Evolutionary conservation across 2,329 filamentous ascomycete species (phyloP), one percentile per base, ranked within the genome.

Genomic region (Chrysoporthe puriensis): DNA sequence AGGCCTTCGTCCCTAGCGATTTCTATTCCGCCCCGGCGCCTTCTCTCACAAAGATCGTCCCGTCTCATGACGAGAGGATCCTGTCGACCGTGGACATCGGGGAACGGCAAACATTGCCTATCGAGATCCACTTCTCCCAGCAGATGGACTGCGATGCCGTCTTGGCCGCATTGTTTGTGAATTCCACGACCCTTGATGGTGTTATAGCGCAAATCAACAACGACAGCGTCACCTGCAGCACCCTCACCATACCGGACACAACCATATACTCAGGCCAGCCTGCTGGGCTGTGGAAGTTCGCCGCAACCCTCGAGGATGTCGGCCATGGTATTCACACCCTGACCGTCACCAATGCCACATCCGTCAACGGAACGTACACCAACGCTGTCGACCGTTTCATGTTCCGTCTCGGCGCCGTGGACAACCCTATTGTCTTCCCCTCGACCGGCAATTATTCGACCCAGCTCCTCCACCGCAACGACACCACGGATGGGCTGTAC

Each of bases 381-480:
- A 78, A 83, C 60, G 79, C 86, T 0, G 76, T 81, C n/a, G 88
- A 91, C 69, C 84, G 85, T 67, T 89, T 90, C 75, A 78, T 90
- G 70, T 79, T 90, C 72, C 86, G 88, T 18, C 79, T 90, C 62
- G 88, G 88, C 46, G 80, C 84, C 69, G 72, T 71, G 3, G 79
- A 85, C 69, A 90, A 90, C 73, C 87, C 88, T 0, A 83, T 90
- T 61, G 80, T 89, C 0, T 90, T 88, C 72, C 84, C 85, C 0
- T 73, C 73, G 3, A 75, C 77, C 1, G 85, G 86, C 40, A 90
- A 90, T 72, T 90, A 89, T 75, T 87, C 87, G 5, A 79, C 77
- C 7, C 80, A 78, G 4, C 79, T 90, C 1, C 78, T 90, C 32
- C 58, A 18, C 66, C 76, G 80, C 59, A 74, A 82, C 40, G 72